phyloP scores from a whole-genome alignment of 371 early-diverging fungal genomes.

The Chytridium lagenaria region DNA sequence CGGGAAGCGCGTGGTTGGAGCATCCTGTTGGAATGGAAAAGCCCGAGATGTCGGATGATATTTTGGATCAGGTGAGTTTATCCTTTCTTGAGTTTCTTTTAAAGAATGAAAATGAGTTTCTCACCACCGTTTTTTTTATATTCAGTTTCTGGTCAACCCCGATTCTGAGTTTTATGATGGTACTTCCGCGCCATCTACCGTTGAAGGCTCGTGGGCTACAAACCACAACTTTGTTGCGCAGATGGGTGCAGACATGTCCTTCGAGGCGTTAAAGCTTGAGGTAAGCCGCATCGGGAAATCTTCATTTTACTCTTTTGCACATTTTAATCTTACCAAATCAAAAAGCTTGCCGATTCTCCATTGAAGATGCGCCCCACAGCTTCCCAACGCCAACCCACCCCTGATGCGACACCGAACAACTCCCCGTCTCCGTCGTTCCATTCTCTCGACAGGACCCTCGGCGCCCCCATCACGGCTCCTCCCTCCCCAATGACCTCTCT shows the following conservation, averaged over 20 bases:
- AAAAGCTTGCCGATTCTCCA: neutral
- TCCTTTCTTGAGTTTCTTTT: neutral
- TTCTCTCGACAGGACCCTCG: neutral
- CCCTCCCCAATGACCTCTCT: slow-evolving; percentile 6
- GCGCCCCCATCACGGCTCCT: neutral
- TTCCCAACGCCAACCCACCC: neutral
- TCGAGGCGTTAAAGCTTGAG: neutral
- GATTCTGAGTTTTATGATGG: neutral
- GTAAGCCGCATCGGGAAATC: neutral
- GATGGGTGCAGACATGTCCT: neutral
- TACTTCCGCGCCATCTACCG: neutral
- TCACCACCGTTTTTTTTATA: neutral
- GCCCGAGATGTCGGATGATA: neutral
- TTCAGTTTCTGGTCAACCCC: slow-evolving; percentile 8
- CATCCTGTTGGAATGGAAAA: too few relatives aligned
- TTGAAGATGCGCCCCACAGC: neutral
- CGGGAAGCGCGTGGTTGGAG: too few relatives aligned
- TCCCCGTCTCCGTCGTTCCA: slow-evolving; percentile 1
- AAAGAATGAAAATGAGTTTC: neutral
- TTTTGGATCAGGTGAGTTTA: slow-evolving; percentile 6
- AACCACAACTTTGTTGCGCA: neutral
- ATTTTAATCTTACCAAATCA: neutral
- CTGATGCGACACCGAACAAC: neutral
- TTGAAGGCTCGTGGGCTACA: neutral
- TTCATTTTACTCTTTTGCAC: too few relatives aligned